Evolutionary conservation across 305 asterid genomes (phyloP).

Genomic region (Striga hermonthica): DNA sequence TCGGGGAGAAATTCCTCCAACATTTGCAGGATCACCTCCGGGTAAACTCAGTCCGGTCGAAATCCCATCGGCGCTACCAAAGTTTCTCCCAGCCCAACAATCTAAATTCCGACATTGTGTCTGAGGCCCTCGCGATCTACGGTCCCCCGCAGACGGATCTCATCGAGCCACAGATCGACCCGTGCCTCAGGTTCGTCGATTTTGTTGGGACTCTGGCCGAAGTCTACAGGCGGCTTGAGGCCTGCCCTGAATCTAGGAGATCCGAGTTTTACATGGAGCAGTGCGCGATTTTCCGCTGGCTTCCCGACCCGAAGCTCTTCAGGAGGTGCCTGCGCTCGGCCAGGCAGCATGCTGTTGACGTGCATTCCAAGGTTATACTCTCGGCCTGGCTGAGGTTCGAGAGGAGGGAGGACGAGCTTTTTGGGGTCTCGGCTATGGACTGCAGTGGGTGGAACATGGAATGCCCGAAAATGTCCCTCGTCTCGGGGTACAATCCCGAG

Average conservation of each 20-base stretch:
- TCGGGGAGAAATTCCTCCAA: constrained; percentile 63
- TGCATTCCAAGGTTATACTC: constrained; percentile 82
- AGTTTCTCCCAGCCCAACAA: constrained; percentile 43
- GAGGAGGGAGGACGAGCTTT: constrained; percentile 83
- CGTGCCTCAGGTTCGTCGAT: constrained; percentile 62
- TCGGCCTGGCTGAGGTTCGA: constrained; percentile 92
- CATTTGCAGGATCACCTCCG: constrained; percentile 65
- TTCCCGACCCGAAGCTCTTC: constrained; percentile 79
- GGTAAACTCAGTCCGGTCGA: constrained; percentile 60
- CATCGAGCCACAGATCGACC: constrained; percentile 78
- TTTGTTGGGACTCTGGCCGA: constrained; percentile 62
- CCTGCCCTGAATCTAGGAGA: constrained; percentile 51
- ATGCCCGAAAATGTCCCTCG: constrained; percentile 63
- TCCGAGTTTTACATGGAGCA: constrained; percentile 68
- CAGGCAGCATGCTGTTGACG: constrained; percentile 77
- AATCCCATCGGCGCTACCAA: constrained; percentile 48
- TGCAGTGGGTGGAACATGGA: constrained; percentile 75
- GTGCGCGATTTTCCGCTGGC: constrained; percentile 63
- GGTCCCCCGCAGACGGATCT: constrained; percentile 78
- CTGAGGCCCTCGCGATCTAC: constrained; percentile 58
- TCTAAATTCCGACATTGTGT: constrained; percentile 37
- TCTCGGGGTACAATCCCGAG: constrained; percentile 79
- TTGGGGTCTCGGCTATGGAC: constrained; percentile 82
- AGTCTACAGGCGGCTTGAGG: constrained; percentile 50
- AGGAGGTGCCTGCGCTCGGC: constrained; percentile 74